These are phyloP conservation scores for Jackrogersella multiformis DNA, from an alignment of 495 filamentous ascomycete species.

Conservation along the genomic window DNA sequence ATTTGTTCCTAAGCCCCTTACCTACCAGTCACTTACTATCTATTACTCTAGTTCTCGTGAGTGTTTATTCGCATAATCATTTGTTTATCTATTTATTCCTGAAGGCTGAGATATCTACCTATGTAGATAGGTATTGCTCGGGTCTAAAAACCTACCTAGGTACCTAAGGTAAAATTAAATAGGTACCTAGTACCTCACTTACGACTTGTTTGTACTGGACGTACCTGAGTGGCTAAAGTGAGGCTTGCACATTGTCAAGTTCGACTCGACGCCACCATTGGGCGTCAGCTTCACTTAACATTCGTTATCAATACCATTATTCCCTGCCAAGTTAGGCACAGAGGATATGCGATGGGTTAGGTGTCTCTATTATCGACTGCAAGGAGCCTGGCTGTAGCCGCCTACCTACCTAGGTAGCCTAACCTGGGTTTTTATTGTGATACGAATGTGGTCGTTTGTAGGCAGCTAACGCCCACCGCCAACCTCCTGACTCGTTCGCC, in stretches of 20 bases:
- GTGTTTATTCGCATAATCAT: too few species aligned
- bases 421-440: constrained; percentile 20
- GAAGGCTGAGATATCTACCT: too few species aligned
- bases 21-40: too few species aligned
- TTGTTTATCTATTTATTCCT: too few species aligned
- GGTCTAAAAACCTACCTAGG: too few species aligned
- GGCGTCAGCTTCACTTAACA: constrained; percentile 11
- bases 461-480: background rate
- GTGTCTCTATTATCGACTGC: background rate
- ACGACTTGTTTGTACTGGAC: background rate
- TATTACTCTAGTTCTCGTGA: too few species aligned
- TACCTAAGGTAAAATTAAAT: constrained; percentile 2
- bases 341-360: constrained; percentile 21
- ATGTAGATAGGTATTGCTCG: too few species aligned
- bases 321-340: constrained; percentile 11
- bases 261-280: constrained; percentile 5
- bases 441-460: constrained; percentile 11
- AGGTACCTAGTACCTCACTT: too few species aligned
- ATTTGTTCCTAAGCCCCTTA: too few species aligned
- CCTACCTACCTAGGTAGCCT: too few species aligned
- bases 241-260: constrained; percentile 8
- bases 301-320: constrained; percentile 1
- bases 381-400: constrained; percentile 13
- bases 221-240: constrained; percentile 24
- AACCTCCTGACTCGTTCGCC: background rate